These are phyloP conservation scores for Chondrus crispus DNA, from an alignment of 23 red algal species.

Conservation along the genomic window DNA sequence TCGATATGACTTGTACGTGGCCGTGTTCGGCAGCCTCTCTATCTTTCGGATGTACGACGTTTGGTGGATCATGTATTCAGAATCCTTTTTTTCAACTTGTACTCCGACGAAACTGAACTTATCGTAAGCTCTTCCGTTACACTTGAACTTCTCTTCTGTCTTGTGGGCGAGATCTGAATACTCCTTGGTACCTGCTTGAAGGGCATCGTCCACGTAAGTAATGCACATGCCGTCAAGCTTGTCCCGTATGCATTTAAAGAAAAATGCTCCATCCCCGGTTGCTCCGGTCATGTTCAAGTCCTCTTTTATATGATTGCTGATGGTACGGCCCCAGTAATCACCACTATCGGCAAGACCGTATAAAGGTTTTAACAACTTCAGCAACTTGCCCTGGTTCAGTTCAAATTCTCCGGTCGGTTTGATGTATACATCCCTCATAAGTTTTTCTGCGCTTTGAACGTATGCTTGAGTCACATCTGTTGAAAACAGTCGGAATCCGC, in stretches of 20 bases:
- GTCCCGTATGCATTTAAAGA: neutral
- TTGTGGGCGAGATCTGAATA: neutral
- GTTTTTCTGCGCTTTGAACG: neutral
- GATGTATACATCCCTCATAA: neutral
- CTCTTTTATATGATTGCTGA: neutral
- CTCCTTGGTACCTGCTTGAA: neutral
- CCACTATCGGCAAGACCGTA: neutral
- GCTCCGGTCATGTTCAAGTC: neutral
- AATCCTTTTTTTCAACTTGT: neutral
- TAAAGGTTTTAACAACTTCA: neutral
- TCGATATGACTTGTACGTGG: neutral
- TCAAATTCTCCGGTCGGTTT: neutral
- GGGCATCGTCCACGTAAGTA: neutral
- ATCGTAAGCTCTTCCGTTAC: neutral
- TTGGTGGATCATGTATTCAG: neutral
- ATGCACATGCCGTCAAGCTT: neutral
- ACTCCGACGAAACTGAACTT: neutral
- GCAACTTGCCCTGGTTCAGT: neutral
- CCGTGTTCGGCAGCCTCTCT: neutral
- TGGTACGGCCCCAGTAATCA: constrained; percentile 15
- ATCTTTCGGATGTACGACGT: neutral
- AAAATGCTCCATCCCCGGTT: neutral
- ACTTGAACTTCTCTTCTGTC: neutral
- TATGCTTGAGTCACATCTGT: neutral
- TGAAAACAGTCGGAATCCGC: neutral